Evolutionary conservation across 1,284 basidiomycete species (phyloP).

Genomic region (Ustilago trichophora): DNA sequence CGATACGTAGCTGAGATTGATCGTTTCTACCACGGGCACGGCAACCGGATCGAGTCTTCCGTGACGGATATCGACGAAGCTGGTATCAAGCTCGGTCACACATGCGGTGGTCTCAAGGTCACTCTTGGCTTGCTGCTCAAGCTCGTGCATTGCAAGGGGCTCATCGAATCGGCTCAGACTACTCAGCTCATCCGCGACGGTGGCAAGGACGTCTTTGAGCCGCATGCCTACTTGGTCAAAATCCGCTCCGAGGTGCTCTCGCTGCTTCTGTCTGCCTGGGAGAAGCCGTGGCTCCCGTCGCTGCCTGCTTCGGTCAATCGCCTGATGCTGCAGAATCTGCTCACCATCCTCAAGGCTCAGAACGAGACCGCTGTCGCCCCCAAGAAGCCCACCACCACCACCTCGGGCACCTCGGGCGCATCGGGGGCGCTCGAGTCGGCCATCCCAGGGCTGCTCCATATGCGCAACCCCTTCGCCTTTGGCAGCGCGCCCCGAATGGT

Average conservation of each 20-base stretch:
- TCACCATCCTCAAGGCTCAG: constrained; percentile 84
- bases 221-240: constrained; percentile 83
- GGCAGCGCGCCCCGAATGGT: constrained; percentile 33
- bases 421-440: constrained; percentile 10
- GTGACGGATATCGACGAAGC: constrained; percentile 38
- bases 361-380: constrained; percentile 59
- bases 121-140: constrained; percentile 80
- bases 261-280: constrained; percentile 78
- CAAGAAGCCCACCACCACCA: constrained; percentile 20
- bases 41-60: constrained; percentile 23
- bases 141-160: constrained; percentile 79
- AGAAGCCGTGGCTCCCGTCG: constrained; percentile 81
- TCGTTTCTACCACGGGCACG: constrained; percentile 70
- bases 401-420: constrained; percentile 5
- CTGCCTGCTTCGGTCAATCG: constrained; percentile 72
- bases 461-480: constrained; percentile 37
- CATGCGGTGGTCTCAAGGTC: constrained; percentile 82
- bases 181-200: constrained; percentile 69
- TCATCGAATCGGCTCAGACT: constrained; percentile 88
- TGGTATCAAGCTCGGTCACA: constrained; percentile 70
- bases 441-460: constrained; percentile 20
- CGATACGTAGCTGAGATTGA: constrained; percentile 74
- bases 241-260: constrained; percentile 79
- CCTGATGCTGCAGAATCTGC: constrained; percentile 78
- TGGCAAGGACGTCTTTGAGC: constrained; percentile 72